Base-by-base conservation (phyloP, 345 rosid genomes). In the Cardamine chenopodiifolia region DNA sequence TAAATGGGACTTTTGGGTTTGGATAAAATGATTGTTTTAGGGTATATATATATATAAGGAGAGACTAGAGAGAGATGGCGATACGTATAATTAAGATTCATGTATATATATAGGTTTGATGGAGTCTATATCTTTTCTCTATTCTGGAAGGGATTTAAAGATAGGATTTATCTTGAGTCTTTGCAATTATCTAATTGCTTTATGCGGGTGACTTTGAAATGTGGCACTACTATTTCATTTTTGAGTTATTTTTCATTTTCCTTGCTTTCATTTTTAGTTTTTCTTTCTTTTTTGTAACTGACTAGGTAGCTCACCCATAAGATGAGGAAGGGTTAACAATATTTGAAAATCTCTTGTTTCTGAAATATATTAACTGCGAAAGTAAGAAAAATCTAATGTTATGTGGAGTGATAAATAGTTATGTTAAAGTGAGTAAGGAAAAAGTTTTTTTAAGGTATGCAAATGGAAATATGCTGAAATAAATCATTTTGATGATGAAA, bases 191-290 rank as follows among this genome's bases (percentile, higher is more conserved):
- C 62, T 63, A 60, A 54, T 56, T 76, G 52, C 61, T 70, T 70
- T 63, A 19, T 53, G 59, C 49, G 71, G 66, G 65, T 70, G 65
- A 56, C 65, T 70, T 19, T 47, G 66, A 70, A 77, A 77, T 45
- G 66, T 77, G 66, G 63, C 34, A 31, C 40, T 64, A 70, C 71
- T 44, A 18, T 54, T 70, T 71, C 4, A 59, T 23, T 68, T 67
- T 76, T 60, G 34, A 18, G 19, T 56, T 22, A 1, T 59, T 22
- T 28, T 52, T 68, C 62, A 11, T 59, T 20, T 75, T 68, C 37
- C 19, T 28, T 23, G 6, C 35, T 48, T 66, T 28, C 34, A 18
- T 23, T 28, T 59, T 3, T 28, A 17, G 2, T 11, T 23, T 54
- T n/a, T 23, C 10, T 18, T 17, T 11, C 12, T 54, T n/a, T 23